Evolutionary conservation across 1,284 basidiomycete genomes (phyloP).

Genomic region (Tilletia horrida): DNA sequence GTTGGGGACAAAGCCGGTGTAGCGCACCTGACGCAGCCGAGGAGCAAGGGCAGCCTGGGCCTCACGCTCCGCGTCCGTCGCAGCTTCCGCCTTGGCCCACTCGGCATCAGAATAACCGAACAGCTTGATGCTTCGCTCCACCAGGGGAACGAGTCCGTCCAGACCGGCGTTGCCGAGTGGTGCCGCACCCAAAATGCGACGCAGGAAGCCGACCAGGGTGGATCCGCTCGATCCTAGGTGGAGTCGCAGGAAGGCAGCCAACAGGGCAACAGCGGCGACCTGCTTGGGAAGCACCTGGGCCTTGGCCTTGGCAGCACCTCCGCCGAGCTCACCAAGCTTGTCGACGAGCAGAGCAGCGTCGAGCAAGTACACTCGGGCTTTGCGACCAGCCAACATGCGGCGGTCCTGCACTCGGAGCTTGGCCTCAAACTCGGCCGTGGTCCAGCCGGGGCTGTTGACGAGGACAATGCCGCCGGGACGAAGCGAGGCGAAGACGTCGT

Average conservation of each 20-base stretch:
- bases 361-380: constrained; percentile 41
- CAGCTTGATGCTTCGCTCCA: constrained; percentile 35
- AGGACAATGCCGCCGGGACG: constrained; percentile 46
- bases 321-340: constrained; percentile 39
- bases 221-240: constrained; percentile 35
- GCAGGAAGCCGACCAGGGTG: constrained; percentile 33
- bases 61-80: constrained; percentile 39
- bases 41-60: constrained; percentile 27
- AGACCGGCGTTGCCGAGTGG: constrained; percentile 46
- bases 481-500: constrained; percentile 44
- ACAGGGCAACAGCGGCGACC: constrained; percentile 42
- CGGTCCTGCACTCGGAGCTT: constrained; percentile 49
- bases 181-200: constrained; percentile 41
- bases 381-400: constrained; percentile 42
- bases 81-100: constrained; percentile 40
- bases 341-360: constrained; percentile 44
- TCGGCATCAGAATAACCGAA: constrained; percentile 35
- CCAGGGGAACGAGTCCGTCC: constrained; percentile 38
- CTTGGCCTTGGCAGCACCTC: constrained; percentile 42
- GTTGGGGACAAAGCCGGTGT: constrained; percentile 45
- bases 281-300: constrained; percentile 32
- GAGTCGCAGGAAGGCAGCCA: constrained; percentile 38
- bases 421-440: constrained; percentile 44
- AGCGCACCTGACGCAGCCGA: constrained; percentile 43
- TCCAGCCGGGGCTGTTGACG: constrained; percentile 48